Conservation (phyloP, 2,329 filamentous ascomycete species). For the Helminthosporium solani region DNA sequence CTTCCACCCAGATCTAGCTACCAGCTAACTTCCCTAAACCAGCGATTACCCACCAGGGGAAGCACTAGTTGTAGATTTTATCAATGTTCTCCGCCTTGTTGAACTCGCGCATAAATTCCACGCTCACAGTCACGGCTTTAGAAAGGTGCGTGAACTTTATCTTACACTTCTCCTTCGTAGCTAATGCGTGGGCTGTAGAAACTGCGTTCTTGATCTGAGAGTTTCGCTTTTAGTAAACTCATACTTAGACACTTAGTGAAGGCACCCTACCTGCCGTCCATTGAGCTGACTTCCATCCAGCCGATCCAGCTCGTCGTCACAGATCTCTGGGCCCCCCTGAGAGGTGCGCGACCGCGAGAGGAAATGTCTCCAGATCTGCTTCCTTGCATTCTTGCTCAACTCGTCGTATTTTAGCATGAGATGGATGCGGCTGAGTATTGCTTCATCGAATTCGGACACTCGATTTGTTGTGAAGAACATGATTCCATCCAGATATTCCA, state of each 20-base stretch:
- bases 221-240: too few species aligned
- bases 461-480: constrained; percentile 28
- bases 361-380: constrained; percentile 9
- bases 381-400: constrained; percentile 7
- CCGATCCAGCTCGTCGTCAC: constrained; percentile 7
- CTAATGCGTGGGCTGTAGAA: too few species aligned
- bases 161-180: too few species aligned
- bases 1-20: constrained; percentile 2
- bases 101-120: too few species aligned
- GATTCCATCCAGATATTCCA: constrained; percentile 25
- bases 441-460: constrained; percentile 34
- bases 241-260: too few species aligned
- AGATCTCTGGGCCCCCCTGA: constrained; percentile 2
- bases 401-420: constrained; percentile 12
- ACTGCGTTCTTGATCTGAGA: too few species aligned
- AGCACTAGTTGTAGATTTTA: too few species aligned
- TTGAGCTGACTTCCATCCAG: constrained; percentile 10
- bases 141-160: too few species aligned
- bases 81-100: too few species aligned
- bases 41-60: too few species aligned
- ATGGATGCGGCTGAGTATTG: constrained; percentile 39
- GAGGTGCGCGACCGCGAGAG: constrained; percentile 1
- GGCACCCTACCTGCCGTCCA: neutral
- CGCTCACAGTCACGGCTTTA: too few species aligned
- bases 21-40: too few species aligned